Evolutionary conservation across 2,329 filamentous ascomycete species (phyloP).

Genomic region (Nigrospora osmanthi): DNA sequence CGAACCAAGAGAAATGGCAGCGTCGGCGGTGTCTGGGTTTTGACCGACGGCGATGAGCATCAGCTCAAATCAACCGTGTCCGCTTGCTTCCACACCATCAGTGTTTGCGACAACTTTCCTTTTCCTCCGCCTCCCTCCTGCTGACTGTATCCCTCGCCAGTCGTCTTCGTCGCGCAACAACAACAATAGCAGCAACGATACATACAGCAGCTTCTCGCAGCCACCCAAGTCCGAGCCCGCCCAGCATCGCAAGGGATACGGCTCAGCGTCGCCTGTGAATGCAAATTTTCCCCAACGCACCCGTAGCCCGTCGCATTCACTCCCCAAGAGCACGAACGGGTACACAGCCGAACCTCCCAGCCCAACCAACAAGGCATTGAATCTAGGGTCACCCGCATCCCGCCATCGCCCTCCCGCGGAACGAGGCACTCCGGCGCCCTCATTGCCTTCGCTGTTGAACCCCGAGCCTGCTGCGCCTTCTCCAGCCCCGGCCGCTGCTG

Average conservation of each 20-base stretch:
- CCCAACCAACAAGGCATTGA: slow-evolving; percentile 20
- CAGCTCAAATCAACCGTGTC: too few relatives aligned
- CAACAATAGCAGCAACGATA: slow-evolving; percentile 35
- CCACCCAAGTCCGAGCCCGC: slow-evolving; percentile 25
- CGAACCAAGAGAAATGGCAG: slow-evolving; percentile 6
- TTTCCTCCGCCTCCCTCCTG: slow-evolving; percentile 2
- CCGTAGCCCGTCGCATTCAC: slow-evolving; percentile 21
- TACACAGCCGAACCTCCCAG: slow-evolving; percentile 12
- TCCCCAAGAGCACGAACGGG: slow-evolving; percentile 22
- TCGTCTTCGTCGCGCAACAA: slow-evolving; percentile 35
- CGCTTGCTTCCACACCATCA: not conserved
- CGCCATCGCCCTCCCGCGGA: slow-evolving; percentile 16
- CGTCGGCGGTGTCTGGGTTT: slow-evolving; percentile 1
- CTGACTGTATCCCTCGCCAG: slow-evolving; percentile 10
- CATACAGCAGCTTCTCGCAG: slow-evolving; percentile 36
- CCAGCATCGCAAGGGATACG: slow-evolving; percentile 25
- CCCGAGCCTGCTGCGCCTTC: slow-evolving; percentile 18
- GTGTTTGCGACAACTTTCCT: not conserved
- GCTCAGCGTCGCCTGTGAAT: slow-evolving; percentile 19
- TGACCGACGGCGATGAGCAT: not conserved
- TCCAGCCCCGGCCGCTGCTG: slow-evolving; percentile 8
- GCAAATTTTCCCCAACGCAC: slow-evolving; percentile 18
- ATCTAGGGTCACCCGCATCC: slow-evolving; percentile 19
- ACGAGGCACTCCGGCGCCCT: slow-evolving; percentile 17
- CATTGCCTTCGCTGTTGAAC: slow-evolving; percentile 22